Evolutionary conservation across 306 rosid genomes (phyloP).

Genomic region (Cyamopsis tetragonoloba): DNA sequence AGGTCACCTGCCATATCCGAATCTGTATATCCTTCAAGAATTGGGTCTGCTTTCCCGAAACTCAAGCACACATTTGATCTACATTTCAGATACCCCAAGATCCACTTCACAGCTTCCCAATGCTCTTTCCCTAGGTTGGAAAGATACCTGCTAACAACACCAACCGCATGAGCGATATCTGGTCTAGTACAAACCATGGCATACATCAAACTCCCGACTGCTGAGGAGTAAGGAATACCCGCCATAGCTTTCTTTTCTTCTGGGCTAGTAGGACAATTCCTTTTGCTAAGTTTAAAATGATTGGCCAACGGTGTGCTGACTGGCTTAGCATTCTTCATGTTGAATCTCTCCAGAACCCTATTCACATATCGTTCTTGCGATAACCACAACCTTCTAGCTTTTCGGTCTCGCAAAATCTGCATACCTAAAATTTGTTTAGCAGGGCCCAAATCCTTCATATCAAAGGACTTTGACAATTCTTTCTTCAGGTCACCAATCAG

Average conservation of each 20-base stretch:
- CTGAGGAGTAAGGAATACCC: not conserved
- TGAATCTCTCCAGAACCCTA: not conserved
- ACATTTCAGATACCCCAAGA: too few species aligned
- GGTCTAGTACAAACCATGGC: not conserved
- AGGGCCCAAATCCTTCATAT: not conserved
- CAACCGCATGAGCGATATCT: not conserved
- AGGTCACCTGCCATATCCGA: too few species aligned
- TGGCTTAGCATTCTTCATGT: not conserved
- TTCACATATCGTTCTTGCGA: not conserved
- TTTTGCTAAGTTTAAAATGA: too few species aligned
- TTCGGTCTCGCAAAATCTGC: not conserved
- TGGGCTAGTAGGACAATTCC: too few species aligned
- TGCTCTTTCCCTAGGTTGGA: too few species aligned
- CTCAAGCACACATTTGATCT: too few species aligned
- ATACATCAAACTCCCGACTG: not conserved
- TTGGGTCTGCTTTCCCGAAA: too few species aligned
- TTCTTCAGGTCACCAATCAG: not conserved
- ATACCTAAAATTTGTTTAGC: too few species aligned
- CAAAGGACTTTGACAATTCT: not conserved
- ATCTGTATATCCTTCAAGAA: too few species aligned
- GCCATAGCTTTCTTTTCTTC: too few species aligned
- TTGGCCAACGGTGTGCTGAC: not conserved
- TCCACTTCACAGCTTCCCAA: too few species aligned
- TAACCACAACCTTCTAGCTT: not conserved
- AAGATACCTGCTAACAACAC: not conserved